These are phyloP conservation scores for Santalum album DNA, from an alignment of 164 flowering plant species.

Conservation along the genomic window DNA sequence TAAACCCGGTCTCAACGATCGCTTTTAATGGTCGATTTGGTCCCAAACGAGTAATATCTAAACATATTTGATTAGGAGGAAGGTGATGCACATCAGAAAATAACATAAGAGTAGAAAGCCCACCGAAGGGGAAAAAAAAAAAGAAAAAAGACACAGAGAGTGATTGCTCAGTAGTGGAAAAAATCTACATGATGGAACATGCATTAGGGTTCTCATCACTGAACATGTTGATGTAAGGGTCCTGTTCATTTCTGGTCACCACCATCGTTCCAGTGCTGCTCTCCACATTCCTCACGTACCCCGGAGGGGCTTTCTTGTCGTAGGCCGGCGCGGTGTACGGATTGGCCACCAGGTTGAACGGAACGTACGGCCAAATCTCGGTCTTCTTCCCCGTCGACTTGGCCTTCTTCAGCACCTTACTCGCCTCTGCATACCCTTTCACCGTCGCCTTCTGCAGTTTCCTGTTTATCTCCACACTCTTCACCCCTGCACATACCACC, in stretches of 20 bases:
- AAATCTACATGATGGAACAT: constrained; percentile 48
- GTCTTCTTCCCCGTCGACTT: constrained; percentile 61
- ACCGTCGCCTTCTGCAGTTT: constrained; percentile 67
- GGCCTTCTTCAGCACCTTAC: constrained; percentile 57
- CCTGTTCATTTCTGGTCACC: constrained; percentile 22
- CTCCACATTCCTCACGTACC: constrained; percentile 53
- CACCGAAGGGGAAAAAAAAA: too few relatives aligned
- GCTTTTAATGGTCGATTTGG: too few relatives aligned
- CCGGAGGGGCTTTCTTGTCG: constrained; percentile 74
- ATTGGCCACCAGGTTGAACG: constrained; percentile 52
- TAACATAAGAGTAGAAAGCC: too few relatives aligned
- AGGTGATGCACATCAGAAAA: too few relatives aligned
- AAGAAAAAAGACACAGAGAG: too few relatives aligned
- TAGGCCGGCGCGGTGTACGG: constrained; percentile 44
- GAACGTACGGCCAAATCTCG: constrained; percentile 68
- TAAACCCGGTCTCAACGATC: too few relatives aligned
- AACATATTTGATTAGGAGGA: too few relatives aligned
- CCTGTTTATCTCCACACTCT: constrained; percentile 53
- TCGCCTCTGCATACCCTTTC: constrained; percentile 49
- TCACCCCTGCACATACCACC: constrained; percentile 51
- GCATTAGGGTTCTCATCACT: constrained; percentile 77
- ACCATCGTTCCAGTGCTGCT: constrained; percentile 13
- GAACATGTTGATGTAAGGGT: constrained; percentile 46
- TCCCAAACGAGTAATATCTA: too few relatives aligned
- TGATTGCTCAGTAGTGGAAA: not conserved